A percentile compares a stretch with the other conserved stretches of the same genome.
phyloP scores from a whole-genome alignment of 768 basidiomycete genomes.

The Suillus bovinus region DNA sequence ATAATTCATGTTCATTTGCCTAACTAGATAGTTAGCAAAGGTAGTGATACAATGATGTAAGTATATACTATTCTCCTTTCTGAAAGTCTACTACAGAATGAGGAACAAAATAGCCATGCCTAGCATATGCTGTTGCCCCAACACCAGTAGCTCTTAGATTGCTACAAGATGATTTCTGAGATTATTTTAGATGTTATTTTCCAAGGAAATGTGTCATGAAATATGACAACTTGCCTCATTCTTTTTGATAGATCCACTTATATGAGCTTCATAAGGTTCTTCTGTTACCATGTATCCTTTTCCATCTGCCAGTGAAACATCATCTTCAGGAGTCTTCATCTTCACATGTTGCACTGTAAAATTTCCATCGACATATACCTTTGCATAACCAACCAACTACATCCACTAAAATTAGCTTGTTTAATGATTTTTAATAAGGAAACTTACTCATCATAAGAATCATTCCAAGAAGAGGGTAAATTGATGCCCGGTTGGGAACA shows the following conservation, averaged over 20 bases:
- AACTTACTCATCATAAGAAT: not conserved
- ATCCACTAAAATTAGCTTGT: too few relatives aligned
- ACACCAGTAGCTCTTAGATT: constrained; percentile 28
- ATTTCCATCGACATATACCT: constrained; percentile 9
- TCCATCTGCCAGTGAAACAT: constrained; percentile 20
- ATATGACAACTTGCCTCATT: not conserved
- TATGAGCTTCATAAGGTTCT: not conserved
- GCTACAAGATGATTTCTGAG: constrained; percentile 17
- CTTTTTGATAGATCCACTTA: not conserved
- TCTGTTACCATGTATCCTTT: constrained; percentile 8
- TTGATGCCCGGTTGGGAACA: constrained; percentile 13
- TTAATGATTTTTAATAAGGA: not conserved
- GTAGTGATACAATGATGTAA: too few relatives aligned
- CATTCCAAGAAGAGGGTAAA: constrained; percentile 9
- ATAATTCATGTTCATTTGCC: constrained; percentile 33
- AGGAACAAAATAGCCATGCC: constrained; percentile 34
- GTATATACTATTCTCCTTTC: constrained; percentile 29
- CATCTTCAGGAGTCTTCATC: constrained; percentile 15
- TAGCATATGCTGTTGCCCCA: constrained; percentile 31
- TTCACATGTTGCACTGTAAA: constrained; percentile 9
- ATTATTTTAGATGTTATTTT: too few relatives aligned
- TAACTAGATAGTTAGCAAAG: constrained; percentile 5
- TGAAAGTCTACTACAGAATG: constrained; percentile 33
- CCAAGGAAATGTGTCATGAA: not conserved
- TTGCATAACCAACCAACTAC: constrained; percentile 1